Evolutionary conservation across 257 asterid species (phyloP).

Genomic region (Solanum clarkiae): DNA sequence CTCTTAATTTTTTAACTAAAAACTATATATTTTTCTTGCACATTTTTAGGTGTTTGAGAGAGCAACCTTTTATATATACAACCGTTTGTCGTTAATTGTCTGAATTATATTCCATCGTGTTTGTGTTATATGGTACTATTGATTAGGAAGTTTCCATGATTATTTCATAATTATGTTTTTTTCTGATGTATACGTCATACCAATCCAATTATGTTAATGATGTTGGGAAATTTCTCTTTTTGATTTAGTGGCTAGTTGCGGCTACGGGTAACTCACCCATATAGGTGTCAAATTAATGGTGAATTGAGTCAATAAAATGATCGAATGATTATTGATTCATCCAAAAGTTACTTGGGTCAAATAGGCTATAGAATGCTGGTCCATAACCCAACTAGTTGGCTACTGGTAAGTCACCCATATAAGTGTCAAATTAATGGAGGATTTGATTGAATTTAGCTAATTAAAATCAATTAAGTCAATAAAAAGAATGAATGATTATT

Average conservation of each 20-base stretch:
- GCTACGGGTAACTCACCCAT: too few species aligned
- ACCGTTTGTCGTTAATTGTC: background rate
- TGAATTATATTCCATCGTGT: background rate
- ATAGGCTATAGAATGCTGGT: too few species aligned
- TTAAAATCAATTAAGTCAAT: too few species aligned
- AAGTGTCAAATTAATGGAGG: too few species aligned
- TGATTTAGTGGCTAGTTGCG: background rate
- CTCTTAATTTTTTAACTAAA: background rate
- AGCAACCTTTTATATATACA: background rate
- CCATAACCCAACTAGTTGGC: too few species aligned
- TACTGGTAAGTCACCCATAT: too few species aligned
- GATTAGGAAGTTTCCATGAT: background rate
- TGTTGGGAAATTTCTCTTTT: background rate
- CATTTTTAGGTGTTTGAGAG: background rate
- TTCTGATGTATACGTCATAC: background rate
- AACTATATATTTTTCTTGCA: background rate
- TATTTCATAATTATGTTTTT: background rate
- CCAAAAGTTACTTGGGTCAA: too few species aligned
- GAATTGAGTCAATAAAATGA: too few species aligned
- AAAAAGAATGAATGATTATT: too few species aligned
- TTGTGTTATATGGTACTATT: background rate
- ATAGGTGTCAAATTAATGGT: too few species aligned
- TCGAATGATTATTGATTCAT: too few species aligned
- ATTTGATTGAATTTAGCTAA: too few species aligned
- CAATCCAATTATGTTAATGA: background rate